Evolutionary conservation across 2,329 filamentous ascomycete genomes (phyloP), one percentile per base, ranked within the genome.

Genomic region (Diaporthe vexans): DNA sequence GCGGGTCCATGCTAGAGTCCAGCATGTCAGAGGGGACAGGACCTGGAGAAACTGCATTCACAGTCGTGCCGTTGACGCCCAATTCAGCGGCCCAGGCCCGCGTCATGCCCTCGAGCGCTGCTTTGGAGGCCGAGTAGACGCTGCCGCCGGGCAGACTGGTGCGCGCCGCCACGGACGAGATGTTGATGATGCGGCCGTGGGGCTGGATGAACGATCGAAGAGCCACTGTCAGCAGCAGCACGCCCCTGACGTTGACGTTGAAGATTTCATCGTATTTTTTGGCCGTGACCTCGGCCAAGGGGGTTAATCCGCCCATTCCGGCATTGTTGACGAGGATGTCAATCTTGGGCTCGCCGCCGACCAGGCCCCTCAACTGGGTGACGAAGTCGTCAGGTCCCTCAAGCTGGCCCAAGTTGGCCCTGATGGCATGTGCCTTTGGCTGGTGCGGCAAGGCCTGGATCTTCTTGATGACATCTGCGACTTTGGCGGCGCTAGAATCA

Each of bases 11-110:
- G 5, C 19, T 1, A 7, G 11, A 7, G 1, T 70, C 51, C 17
- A 70, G 2, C 67, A 70, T 70, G 9, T 91, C 89, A 43, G 86
- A 91, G 80, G 87, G 81, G 5, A 91, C 88, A 0, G 91, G 90
- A 0, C 91, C 91, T 0, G 90, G 90, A 24, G 87, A 87, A 2
- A 93, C 87, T 0, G 86, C 84, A 77, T 93, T 93, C 35, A 91
- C 90, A 0, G 90, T 92, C 74, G 89, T 89, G 0, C 90, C 89
- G 73, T 86, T 81, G 4, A 75, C 78, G 0, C 90, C 90, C 11
- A 92, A 81, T 80, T 93, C 91, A 0, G 85, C 84, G 0, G 91
- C 91, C 86, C 89, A 89, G 59, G 84, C 86, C 9, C 90, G 83
- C 11, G 91, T 92, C 68, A 92, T 79, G 0, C 86, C 89, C 79